Conservation (phyloP, 2,329 filamentous ascomycete species). For the Fonsecaea pedrosoi region DNA sequence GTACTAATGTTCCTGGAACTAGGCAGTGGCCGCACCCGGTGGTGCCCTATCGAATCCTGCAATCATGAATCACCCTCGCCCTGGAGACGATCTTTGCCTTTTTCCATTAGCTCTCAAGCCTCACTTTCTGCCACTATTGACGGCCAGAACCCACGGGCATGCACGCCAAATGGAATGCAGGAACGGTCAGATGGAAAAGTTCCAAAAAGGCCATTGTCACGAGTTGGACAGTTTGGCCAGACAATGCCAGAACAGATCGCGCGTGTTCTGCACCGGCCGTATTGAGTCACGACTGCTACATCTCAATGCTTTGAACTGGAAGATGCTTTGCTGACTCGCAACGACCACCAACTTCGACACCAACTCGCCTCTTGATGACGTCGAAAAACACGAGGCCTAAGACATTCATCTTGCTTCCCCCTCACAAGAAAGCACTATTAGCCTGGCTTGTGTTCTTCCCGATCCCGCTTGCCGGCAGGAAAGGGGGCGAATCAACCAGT, state of each 20-base stretch:
- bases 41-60: constrained; percentile 11
- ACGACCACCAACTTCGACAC: not conserved
- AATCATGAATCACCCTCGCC: constrained; percentile 12
- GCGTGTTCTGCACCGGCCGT: not conserved
- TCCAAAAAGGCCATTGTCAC: not conserved
- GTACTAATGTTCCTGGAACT: constrained; percentile 5
- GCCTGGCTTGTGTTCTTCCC: constrained; percentile 3
- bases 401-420: constrained; percentile 2
- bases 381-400: constrained; percentile 1
- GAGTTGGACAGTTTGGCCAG: not conserved
- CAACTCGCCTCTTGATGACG: not conserved
- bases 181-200: not conserved
- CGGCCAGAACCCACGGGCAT: constrained; percentile 10
- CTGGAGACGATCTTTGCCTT: constrained; percentile 15
- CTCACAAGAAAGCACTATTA: not conserved
- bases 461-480: constrained; percentile 1
- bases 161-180: not conserved
- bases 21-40: constrained; percentile 2
- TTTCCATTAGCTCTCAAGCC: constrained; percentile 4
- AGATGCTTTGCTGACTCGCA: not conserved
- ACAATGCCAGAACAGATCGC: not conserved
- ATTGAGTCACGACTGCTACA: not conserved
- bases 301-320: not conserved
- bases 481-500: constrained; percentile 2
- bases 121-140: constrained; percentile 19